phyloP scores from a whole-genome alignment of 768 basidiomycete genomes.

The Grammothele lineata region DNA sequence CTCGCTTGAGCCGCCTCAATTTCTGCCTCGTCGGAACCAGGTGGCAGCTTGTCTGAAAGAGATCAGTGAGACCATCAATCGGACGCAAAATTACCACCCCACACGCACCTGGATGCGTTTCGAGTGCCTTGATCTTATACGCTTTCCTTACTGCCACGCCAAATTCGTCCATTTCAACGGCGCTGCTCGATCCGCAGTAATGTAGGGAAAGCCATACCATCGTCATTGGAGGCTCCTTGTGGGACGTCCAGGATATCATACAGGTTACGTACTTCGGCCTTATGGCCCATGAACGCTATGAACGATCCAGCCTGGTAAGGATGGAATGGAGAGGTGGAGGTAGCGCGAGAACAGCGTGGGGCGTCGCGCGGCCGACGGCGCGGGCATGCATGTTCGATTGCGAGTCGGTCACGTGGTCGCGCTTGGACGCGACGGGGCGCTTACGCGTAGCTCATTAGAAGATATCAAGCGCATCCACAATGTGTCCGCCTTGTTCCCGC shows the following conservation, averaged over 20 bases:
- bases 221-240: slow-evolving; percentile 24
- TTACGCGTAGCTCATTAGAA: too few species aligned
- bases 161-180: not conserved
- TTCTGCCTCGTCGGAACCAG: slow-evolving; percentile 21
- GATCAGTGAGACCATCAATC: not conserved
- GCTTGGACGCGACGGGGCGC: not conserved
- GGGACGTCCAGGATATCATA: slow-evolving; percentile 28
- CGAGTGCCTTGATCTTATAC: slow-evolving; percentile 25
- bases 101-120: slow-evolving; percentile 28
- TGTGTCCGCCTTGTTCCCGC: too few species aligned
- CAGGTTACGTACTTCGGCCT: slow-evolving; percentile 18
- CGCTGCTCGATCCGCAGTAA: too few species aligned
- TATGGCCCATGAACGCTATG: slow-evolving; percentile 16
- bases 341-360: slow-evolving; percentile 8
- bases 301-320: slow-evolving; percentile 8
- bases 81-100: not conserved
- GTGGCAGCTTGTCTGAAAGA: slow-evolving; percentile 26
- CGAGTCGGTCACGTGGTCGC: slow-evolving; percentile 9
- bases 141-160: slow-evolving; percentile 26
- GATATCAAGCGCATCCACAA: too few species aligned
- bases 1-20: slow-evolving; percentile 21
- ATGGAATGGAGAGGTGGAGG: slow-evolving; percentile 7
- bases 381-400: slow-evolving; percentile 11
- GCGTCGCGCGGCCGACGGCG: not conserved
- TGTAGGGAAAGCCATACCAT: slow-evolving; percentile 18